Percentiles rank a stretch among this genome's conserved stretches.
Conservation (phyloP, 257 asterid genomes). For the Voacanga thouarsii region DNA sequence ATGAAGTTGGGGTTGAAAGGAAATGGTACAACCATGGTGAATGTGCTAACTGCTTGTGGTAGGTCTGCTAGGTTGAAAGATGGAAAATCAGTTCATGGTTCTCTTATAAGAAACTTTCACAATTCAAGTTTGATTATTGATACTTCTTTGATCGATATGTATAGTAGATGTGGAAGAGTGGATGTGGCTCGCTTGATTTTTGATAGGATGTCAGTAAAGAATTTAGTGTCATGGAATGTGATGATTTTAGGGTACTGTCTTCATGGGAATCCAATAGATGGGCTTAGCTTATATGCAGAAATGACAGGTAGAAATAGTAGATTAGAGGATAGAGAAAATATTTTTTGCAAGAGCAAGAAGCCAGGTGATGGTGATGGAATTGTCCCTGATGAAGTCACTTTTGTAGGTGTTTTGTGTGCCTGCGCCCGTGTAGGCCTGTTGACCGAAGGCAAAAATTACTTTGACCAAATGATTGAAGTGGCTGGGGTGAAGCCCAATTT, state of each 20-base stretch:
- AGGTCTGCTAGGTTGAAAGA: slow-evolving; percentile 68
- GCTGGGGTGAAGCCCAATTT: slow-evolving; percentile 47
- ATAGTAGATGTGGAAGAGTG: slow-evolving; percentile 60
- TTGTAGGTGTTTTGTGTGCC: slow-evolving; percentile 68
- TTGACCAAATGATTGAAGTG: slow-evolving; percentile 43
- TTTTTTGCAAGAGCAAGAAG: not conserved
- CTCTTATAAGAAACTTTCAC: slow-evolving; percentile 34
- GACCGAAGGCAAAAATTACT: slow-evolving; percentile 40
- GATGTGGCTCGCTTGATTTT: slow-evolving; percentile 49
- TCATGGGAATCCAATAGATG: slow-evolving; percentile 52
- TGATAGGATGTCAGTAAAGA: slow-evolving; percentile 46
- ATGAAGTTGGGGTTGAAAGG: slow-evolving; percentile 28
- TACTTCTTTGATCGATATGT: slow-evolving; percentile 59
- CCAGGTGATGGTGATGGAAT: not conserved
- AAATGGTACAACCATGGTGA: slow-evolving; percentile 46
- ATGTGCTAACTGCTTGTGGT: slow-evolving; percentile 59
- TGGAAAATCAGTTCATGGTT: slow-evolving; percentile 69
- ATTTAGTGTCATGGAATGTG: slow-evolving; percentile 54
- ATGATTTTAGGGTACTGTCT: slow-evolving; percentile 68
- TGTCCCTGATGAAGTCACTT: slow-evolving; percentile 63
- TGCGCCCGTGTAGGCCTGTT: slow-evolving; percentile 54
- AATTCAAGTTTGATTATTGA: slow-evolving; percentile 38
- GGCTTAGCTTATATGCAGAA: slow-evolving; percentile 38
- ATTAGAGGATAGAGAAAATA: slow-evolving; percentile 12
- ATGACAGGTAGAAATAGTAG: slow-evolving; percentile 32